These are phyloP conservation scores for Aaosphaeria arxii DNA, from an alignment of 2,329 filamentous ascomycete genomes.

Conservation along the genomic window DNA sequence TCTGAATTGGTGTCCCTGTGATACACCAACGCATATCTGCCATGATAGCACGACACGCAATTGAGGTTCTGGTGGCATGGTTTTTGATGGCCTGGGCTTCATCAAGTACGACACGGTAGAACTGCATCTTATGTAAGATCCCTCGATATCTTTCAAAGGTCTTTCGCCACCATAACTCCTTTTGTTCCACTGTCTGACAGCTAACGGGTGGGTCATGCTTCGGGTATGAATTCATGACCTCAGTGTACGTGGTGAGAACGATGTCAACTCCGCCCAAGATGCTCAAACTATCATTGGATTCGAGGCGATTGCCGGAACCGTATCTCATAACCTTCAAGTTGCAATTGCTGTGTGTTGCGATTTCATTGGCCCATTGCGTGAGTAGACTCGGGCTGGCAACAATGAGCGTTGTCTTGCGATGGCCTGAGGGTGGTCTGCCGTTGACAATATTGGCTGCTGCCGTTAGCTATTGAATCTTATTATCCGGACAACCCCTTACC, in stretches of 20 bases:
- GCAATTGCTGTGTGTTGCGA: conserved; percentile 22
- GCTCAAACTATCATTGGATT: conserved; percentile 11
- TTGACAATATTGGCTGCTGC: conserved; percentile 44
- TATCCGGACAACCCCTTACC: conserved; percentile 9
- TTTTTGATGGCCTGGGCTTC: conserved; percentile 59
- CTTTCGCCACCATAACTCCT: conserved; percentile 39
- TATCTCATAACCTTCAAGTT: conserved; percentile 24
- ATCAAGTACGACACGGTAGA: conserved; percentile 55
- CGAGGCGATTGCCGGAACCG: conserved; percentile 17
- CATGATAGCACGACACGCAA: conserved; percentile 44
- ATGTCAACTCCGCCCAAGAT: conserved; percentile 25
- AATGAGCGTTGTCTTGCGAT: conserved; percentile 40
- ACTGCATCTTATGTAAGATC: conserved; percentile 26
- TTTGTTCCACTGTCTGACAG: conserved; percentile 34
- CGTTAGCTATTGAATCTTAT: not conserved
- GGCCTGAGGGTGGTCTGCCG: conserved; percentile 17
- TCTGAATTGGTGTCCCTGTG: conserved; percentile 43
- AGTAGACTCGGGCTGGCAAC: conserved; percentile 41
- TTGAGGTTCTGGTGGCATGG: conserved; percentile 36
- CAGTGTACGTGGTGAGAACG: conserved; percentile 43
- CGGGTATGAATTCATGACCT: conserved; percentile 43
- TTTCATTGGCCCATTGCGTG: conserved; percentile 39
- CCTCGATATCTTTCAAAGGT: conserved; percentile 32
- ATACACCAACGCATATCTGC: conserved; percentile 42
- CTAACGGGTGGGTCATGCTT: conserved; percentile 37